Evolutionary conservation across 2,329 filamentous ascomycete species (phyloP), one percentile per base, ranked within the genome.

Genomic region (Claviceps paspali): DNA sequence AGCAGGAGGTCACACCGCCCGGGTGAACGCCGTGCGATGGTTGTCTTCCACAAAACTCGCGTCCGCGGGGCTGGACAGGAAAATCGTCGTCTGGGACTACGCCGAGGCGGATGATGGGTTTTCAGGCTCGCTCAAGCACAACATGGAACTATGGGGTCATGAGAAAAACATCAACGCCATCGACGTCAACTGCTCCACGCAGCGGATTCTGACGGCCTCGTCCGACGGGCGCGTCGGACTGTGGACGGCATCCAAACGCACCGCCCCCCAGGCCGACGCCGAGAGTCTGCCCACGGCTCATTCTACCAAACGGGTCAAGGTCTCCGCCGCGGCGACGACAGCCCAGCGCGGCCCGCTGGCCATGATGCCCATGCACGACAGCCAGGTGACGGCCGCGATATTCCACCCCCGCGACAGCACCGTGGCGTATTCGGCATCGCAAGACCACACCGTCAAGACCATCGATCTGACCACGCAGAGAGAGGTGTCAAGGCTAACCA

Each of bases 51-150:
- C 71, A 37, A 79, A 86, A 57, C 67, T 96, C 49, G 87, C 78
- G 4, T 93, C 87, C 1, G 78, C 82, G 1, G 81, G 85, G 11
- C 65, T 92, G 45, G 91, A 96, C 60, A 74, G 84, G 42, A 87
- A 83, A 3, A 71, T 98, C 29, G 73, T 87, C 31, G 62, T 96
- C 45, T 98, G 88, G 87, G 86, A 87, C 55, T 94, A 92, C 60
- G 64, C 68, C 31, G 82, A 91, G 49, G 62, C 67, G 8, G 65
- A 69, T 11, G 71, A 73, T 51, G 64, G 71, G 21, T 68, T 75
- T 44, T 67, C 74, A 2, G 70, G 68, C 41, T 65, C 65, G 8
- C 65, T 93, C 36, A 79, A 76, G 44, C 79, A 82, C 1, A 75
- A 74, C 38, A 66, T 93, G 45, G 85, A 94, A 52, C 71, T 94